These are phyloP conservation scores for Lactarius indigo DNA, from an alignment of 768 basidiomycete species.

Conservation along the genomic window DNA sequence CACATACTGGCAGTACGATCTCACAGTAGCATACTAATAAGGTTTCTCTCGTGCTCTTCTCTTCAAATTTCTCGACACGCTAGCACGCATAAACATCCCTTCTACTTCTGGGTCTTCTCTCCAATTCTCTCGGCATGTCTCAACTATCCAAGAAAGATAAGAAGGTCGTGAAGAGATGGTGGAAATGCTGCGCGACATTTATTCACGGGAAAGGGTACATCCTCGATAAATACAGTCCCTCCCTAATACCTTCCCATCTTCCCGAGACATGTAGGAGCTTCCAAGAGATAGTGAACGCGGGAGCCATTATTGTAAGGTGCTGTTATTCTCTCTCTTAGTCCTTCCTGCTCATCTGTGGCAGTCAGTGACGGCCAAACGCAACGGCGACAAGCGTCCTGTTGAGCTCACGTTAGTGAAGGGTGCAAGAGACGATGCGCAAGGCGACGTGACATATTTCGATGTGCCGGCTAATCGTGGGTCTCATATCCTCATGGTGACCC, in stretches of 20 bases:
- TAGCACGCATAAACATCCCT: not conserved
- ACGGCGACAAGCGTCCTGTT: not conserved
- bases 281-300: not conserved
- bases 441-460: not conserved
- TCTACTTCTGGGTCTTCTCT: not conserved
- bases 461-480: not conserved
- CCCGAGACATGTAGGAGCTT: not conserved
- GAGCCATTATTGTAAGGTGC: not conserved
- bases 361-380: not conserved
- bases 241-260: not conserved
- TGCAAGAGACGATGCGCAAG: not conserved
- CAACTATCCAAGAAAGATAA: not conserved
- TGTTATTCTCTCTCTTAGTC: not conserved
- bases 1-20: too few species aligned
- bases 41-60: too few species aligned
- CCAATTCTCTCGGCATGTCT: not conserved
- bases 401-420: not conserved
- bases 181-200: not conserved
- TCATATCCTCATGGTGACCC: not conserved
- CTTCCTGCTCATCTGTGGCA: not conserved
- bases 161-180: constrained; percentile 1
- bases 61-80: not conserved
- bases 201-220: not conserved
- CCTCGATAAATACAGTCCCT: not conserved
- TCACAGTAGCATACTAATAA: too few species aligned